phyloP scores from a whole-genome alignment of 345 rosid genomes.

The Eucalyptus viminalis region DNA sequence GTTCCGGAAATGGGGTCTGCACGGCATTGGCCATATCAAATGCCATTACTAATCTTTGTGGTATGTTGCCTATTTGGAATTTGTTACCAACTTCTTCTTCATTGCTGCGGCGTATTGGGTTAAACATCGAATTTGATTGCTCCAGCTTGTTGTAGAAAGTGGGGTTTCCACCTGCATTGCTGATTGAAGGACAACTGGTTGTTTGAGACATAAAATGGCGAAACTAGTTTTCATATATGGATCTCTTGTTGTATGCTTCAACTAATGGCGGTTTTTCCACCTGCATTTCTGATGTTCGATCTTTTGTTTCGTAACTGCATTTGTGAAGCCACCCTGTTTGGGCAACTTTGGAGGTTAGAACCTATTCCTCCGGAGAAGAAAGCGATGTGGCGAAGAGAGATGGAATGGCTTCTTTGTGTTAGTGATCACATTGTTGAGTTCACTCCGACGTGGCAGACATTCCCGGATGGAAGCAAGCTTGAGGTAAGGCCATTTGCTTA shows the following conservation, averaged over 20 bases:
- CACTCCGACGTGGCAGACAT: constrained; percentile 91
- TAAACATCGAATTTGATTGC: background rate
- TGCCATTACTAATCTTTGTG: constrained; percentile 96
- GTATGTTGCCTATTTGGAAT: constrained; percentile 15
- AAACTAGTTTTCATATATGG: background rate
- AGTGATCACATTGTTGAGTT: constrained; percentile 95
- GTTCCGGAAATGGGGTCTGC: constrained; percentile 91
- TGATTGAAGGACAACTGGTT: background rate
- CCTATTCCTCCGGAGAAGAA: constrained; percentile 77
- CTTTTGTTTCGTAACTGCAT: background rate
- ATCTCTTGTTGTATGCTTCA: background rate
- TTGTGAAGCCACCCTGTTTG: constrained; percentile 69
- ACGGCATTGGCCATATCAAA: constrained; percentile 92
- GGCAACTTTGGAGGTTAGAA: constrained; percentile 95
- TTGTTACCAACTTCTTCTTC: background rate
- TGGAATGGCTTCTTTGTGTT: constrained; percentile 91
- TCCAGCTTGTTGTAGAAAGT: background rate
- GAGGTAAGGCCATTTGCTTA: constrained; percentile 39
- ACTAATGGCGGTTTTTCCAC: background rate
- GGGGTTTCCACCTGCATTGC: background rate
- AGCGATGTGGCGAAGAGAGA: constrained; percentile 95
- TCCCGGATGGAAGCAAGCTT: constrained; percentile 93
- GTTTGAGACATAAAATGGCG: background rate
- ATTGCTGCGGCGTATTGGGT: background rate
- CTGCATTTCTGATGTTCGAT: background rate